phyloP scores from a whole-genome alignment of 1,284 basidiomycete species.

The Leucoagaricus sp. region DNA sequence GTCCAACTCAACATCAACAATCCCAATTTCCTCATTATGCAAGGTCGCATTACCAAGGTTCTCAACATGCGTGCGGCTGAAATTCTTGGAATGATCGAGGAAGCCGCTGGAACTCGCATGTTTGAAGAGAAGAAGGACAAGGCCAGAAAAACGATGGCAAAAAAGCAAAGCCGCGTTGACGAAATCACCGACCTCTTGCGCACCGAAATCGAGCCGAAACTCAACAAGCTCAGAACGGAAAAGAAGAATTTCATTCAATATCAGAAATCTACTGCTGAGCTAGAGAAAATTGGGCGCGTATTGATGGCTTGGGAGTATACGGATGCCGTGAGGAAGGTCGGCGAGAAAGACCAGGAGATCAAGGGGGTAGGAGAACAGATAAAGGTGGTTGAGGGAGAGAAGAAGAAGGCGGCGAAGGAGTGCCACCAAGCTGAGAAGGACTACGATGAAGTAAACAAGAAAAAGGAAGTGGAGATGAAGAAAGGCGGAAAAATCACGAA shows the following conservation, averaged over 20 bases:
- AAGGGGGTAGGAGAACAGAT: constrained; percentile 54
- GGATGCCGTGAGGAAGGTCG: constrained; percentile 48
- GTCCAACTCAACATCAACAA: constrained; percentile 99
- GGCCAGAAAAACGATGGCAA: constrained; percentile 94
- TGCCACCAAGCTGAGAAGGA: constrained; percentile 72
- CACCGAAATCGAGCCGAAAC: constrained; percentile 95
- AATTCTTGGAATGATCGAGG: constrained; percentile 98
- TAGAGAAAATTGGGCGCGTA: constrained; percentile 86
- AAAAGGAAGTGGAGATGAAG: constrained; percentile 62
- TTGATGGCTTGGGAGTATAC: constrained; percentile 92
- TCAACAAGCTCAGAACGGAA: constrained; percentile 89
- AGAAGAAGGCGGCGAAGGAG: constrained; percentile 58
- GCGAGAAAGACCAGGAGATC: constrained; percentile 57
- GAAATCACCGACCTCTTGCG: constrained; percentile 81
- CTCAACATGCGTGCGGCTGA: constrained; percentile 99
- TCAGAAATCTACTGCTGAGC: constrained; percentile 87
- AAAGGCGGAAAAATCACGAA: constrained; percentile 83
- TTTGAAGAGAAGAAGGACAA: constrained; percentile 99
- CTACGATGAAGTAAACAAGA: constrained; percentile 67
- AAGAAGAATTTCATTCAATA: constrained; percentile 91
- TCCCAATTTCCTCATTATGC: constrained; percentile 99
- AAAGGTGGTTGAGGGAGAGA: constrained; percentile 49
- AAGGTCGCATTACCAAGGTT: constrained; percentile 95
- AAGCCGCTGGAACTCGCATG: constrained; percentile 98
- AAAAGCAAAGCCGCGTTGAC: constrained; percentile 96